Conservation (phyloP, 192 early-diverging fungal species). For the Rhizophagus clarus region DNA sequence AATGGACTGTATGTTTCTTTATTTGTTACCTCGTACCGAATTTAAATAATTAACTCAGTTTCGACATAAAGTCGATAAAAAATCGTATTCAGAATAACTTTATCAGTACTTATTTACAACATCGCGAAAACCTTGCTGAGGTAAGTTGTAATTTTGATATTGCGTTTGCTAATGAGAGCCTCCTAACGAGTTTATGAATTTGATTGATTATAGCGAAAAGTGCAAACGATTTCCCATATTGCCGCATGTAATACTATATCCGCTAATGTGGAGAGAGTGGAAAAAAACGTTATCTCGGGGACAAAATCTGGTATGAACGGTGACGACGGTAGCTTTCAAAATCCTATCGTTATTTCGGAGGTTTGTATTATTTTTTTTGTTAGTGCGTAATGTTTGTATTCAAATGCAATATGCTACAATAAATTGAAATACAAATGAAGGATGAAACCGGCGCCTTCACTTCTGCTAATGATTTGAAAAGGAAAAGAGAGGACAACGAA, state of each 20-base stretch:
- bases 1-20: background rate
- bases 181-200: conserved; percentile 19
- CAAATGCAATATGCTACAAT: conserved; percentile 14
- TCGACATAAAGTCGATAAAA: background rate
- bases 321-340: background rate
- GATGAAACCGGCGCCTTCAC: background rate
- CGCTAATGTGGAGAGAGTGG: conserved; percentile 14
- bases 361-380: conserved; percentile 22
- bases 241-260: background rate
- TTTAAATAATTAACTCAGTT: background rate
- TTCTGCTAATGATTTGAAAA: conserved; percentile 1
- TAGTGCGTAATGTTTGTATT: conserved; percentile 8
- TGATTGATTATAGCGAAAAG: conserved; percentile 26
- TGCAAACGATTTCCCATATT: conserved; percentile 9
- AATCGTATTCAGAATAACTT: background rate
- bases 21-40: background rate
- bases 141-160: conserved; percentile 12
- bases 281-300: background rate
- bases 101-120: too few species aligned
- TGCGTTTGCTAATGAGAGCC: conserved; percentile 13
- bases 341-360: conserved; percentile 8
- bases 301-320: conserved; percentile 6
- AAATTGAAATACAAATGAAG: background rate
- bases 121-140: background rate
- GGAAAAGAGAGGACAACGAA: conserved; percentile 6